These are phyloP conservation scores for Hypoxylon sp. DNA, from an alignment of 2,329 filamentous ascomycete species.

Conservation along the genomic window DNA sequence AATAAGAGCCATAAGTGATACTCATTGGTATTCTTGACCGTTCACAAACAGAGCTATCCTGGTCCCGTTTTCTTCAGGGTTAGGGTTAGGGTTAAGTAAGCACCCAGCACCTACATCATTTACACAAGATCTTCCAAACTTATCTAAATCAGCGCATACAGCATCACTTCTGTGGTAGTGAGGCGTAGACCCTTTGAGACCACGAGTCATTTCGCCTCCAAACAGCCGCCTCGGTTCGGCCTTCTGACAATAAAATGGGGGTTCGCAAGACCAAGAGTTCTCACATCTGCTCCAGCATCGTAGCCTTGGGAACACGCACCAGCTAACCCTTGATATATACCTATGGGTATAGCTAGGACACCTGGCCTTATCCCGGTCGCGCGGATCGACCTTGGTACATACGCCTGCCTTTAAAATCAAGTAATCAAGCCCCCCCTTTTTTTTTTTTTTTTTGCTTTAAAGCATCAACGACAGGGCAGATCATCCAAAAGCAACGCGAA, in stretches of 20 bases:
- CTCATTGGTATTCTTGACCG: background rate
- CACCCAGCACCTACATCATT: background rate
- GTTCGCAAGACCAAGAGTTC: background rate
- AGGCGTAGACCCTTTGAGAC: background rate
- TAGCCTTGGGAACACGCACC: background rate
- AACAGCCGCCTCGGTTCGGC: background rate
- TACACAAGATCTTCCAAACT: too few relatives aligned
- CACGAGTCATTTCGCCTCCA: background rate
- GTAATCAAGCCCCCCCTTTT: too few relatives aligned
- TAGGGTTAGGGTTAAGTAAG: too few relatives aligned
- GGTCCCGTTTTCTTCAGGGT: too few relatives aligned
- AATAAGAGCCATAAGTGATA: background rate
- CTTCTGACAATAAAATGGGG: background rate
- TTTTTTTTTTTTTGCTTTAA: too few relatives aligned
- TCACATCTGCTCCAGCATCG: background rate
- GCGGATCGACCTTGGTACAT: too few relatives aligned
- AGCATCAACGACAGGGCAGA: too few relatives aligned
- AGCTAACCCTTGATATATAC: too few relatives aligned
- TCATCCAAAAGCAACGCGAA: too few relatives aligned
- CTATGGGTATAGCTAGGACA: too few relatives aligned
- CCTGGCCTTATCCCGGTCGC: background rate
- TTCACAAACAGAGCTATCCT: background rate
- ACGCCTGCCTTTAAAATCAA: too few relatives aligned
- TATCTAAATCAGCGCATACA: background rate
- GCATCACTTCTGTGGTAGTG: background rate